These are phyloP conservation scores for Paracoccidioides lutzii DNA, from an alignment of 2,329 filamentous ascomycete species.

Conservation along the genomic window DNA sequence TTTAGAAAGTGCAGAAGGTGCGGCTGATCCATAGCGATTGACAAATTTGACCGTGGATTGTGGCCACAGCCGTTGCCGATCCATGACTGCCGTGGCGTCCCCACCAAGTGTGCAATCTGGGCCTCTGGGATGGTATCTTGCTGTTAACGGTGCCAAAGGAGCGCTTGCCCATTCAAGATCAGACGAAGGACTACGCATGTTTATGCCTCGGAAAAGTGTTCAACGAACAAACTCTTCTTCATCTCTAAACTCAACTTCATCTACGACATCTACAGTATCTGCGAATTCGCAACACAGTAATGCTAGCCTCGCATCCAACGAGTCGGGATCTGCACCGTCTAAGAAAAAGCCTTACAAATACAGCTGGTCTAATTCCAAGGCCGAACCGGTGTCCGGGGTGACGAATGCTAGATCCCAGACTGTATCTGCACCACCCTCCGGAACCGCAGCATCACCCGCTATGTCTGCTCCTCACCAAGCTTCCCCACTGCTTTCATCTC, in stretches of 20 bases:
- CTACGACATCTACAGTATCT: constrained; percentile 41
- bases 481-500: constrained; percentile 51
- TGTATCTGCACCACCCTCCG: constrained; percentile 45
- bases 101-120: constrained; percentile 51
- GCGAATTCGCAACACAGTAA: constrained; percentile 22
- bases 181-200: constrained; percentile 77
- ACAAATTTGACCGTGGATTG: not conserved
- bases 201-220: constrained; percentile 75
- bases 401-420: constrained; percentile 50
- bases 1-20: not conserved
- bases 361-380: constrained; percentile 53
- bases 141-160: constrained; percentile 45
- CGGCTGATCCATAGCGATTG: not conserved
- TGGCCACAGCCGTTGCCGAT: constrained; percentile 6
- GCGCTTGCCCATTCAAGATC: constrained; percentile 59
- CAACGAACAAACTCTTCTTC: constrained; percentile 86
- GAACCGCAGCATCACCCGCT: constrained; percentile 46
- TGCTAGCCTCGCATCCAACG: constrained; percentile 24
- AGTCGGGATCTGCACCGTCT: constrained; percentile 27
- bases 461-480: constrained; percentile 53
- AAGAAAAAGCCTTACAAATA: constrained; percentile 39
- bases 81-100: constrained; percentile 56
- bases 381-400: constrained; percentile 51
- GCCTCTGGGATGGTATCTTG: constrained; percentile 47
- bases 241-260: constrained; percentile 53